These are phyloP conservation scores for Colletotrichum tofieldiae DNA, from an alignment of 2,329 filamentous ascomycete genomes.

Conservation along the genomic window DNA sequence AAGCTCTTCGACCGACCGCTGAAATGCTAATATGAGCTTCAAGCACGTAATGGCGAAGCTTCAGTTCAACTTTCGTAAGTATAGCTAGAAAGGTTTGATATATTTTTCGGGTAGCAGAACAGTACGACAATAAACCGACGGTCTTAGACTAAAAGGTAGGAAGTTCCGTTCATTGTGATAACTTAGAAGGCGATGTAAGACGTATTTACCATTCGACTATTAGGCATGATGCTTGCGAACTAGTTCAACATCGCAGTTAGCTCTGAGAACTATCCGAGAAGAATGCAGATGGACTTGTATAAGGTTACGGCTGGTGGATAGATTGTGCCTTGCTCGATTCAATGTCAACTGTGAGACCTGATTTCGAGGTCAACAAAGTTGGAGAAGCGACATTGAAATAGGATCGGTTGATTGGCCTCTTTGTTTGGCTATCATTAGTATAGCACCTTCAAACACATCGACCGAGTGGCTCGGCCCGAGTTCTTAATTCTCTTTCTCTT, in stretches of 20 bases:
- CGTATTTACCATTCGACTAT: neutral
- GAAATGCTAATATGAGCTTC: neutral
- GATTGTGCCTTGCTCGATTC: neutral
- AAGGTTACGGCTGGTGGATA: too few relatives aligned
- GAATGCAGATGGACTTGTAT: neutral
- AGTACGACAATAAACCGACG: neutral
- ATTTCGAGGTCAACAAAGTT: neutral
- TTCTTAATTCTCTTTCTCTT: neutral
- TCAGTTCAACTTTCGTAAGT: neutral
- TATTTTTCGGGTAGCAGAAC: neutral
- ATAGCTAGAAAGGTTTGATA: neutral
- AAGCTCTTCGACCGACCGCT: neutral
- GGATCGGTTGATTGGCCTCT: neutral
- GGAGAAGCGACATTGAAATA: too few relatives aligned
- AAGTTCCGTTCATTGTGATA: neutral
- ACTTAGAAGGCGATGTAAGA: neutral
- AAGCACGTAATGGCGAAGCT: neutral
- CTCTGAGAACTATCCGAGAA: neutral
- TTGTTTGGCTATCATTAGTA: too few relatives aligned
- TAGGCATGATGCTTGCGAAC: neutral
- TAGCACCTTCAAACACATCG: neutral
- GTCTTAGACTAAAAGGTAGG: neutral
- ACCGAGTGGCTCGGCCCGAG: neutral
- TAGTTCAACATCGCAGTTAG: neutral
- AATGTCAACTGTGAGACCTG: neutral